Evolutionary conservation across 768 basidiomycete species (phyloP).

Genomic region (Lactarius hengduanensis): DNA sequence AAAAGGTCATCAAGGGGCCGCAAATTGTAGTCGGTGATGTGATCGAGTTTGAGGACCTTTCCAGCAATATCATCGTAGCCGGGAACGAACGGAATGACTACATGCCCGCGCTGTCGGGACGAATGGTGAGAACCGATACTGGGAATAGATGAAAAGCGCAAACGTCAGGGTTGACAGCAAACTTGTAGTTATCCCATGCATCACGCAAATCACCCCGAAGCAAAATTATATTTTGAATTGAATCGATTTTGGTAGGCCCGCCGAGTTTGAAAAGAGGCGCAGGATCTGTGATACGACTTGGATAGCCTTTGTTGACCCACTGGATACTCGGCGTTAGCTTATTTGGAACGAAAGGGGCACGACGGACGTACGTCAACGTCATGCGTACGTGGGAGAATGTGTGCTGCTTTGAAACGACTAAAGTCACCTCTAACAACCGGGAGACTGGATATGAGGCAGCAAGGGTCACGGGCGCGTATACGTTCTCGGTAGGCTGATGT

Average conservation of each 20-base stretch:
- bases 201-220: not conserved
- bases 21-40: not conserved
- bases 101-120: not conserved
- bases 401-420: not conserved
- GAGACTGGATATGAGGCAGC: not conserved
- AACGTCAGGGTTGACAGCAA: constrained; percentile 1
- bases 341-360: not conserved
- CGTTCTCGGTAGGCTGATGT: not conserved
- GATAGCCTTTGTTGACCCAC: constrained; percentile 1
- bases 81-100: not conserved
- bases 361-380: not conserved
- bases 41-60: constrained; percentile 2
- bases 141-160: not conserved
- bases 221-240: not conserved
- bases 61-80: constrained; percentile 8
- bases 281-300: not conserved
- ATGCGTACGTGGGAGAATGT: not conserved
- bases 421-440: not conserved
- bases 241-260: not conserved
- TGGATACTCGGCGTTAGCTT: not conserved
- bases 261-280: not conserved
- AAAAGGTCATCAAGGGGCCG: constrained; percentile 6
- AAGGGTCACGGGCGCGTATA: not conserved
- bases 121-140: not conserved
- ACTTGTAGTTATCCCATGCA: not conserved